phyloP scores from a whole-genome alignment of 164 flowering plant species.

The Vitis vinifera region DNA sequence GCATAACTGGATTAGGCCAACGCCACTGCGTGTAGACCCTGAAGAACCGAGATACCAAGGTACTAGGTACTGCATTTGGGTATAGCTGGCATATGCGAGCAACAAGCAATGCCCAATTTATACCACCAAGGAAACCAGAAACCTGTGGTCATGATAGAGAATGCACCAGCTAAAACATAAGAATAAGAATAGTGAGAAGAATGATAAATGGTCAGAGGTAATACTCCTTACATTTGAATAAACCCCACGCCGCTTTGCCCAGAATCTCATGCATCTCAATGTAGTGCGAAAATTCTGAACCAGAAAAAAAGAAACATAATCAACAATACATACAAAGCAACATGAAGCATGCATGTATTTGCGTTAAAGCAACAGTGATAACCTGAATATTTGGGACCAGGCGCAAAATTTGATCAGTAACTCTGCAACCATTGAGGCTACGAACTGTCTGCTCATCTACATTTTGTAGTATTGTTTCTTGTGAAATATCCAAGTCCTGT shows the following conservation, averaged over 20 bases:
- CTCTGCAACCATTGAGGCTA: slow-evolving; percentile 94
- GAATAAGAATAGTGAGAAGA: background rate
- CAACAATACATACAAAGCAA: background rate
- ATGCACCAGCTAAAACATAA: background rate
- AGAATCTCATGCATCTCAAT: slow-evolving; percentile 82
- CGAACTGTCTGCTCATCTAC: slow-evolving; percentile 89
- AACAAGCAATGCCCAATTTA: slow-evolving; percentile 66
- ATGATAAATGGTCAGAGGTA: background rate
- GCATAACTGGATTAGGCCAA: slow-evolving; percentile 70
- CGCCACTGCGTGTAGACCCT: slow-evolving; percentile 62
- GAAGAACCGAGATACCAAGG: slow-evolving; percentile 57
- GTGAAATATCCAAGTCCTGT: slow-evolving; percentile 87
- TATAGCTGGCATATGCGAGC: slow-evolving; percentile 63
- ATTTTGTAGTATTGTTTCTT: slow-evolving; percentile 74
- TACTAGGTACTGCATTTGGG: slow-evolving; percentile 59
- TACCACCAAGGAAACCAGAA: slow-evolving; percentile 64
- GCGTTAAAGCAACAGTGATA: background rate
- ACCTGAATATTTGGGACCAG: slow-evolving; percentile 95
- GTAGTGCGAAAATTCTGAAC: slow-evolving; percentile 81
- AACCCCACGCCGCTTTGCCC: slow-evolving; percentile 96
- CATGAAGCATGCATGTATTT: background rate
- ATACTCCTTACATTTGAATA: slow-evolving; percentile 76
- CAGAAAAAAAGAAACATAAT: slow-evolving; percentile 11
- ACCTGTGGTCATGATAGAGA: slow-evolving; percentile 31
- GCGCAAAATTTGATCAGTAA: slow-evolving; percentile 81